Percentiles rank a stretch among this genome's conserved stretches.
Evolutionary conservation across 805 yeast species (phyloP).

Genomic region (Candida saitoana): DNA sequence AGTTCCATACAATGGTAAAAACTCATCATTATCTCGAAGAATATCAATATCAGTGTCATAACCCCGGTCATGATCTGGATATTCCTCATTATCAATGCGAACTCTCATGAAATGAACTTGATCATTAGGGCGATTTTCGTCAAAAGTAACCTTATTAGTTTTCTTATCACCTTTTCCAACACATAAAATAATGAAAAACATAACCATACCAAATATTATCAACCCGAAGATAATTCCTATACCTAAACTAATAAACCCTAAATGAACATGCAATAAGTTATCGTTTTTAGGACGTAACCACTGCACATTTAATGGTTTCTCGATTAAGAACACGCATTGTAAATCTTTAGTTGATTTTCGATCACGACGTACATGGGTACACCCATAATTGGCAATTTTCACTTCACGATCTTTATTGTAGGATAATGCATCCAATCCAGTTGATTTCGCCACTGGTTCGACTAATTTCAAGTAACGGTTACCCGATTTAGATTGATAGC

Average conservation of each 20-base stretch:
- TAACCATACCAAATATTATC: slow-evolving; percentile 27
- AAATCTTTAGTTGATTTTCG: slow-evolving; percentile 19
- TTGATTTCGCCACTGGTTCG: slow-evolving; percentile 3
- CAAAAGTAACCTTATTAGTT: slow-evolving; percentile 10
- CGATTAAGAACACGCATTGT: slow-evolving; percentile 60
- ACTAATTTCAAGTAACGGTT: slow-evolving; percentile 33
- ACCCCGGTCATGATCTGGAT: slow-evolving; percentile 28
- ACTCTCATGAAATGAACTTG: slow-evolving; percentile 38
- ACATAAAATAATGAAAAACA: slow-evolving; percentile 19
- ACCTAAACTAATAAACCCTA: slow-evolving; percentile 66
- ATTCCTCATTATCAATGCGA: slow-evolving; percentile 26
- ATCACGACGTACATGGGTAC: slow-evolving; percentile 35
- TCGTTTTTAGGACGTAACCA: slow-evolving; percentile 53
- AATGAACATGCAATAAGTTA: slow-evolving; percentile 48
- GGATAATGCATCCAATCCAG: slow-evolving; percentile 12
- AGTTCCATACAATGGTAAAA: slow-evolving; percentile 22
- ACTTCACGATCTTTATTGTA: slow-evolving; percentile 55
- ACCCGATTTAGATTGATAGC: slow-evolving; percentile 23
- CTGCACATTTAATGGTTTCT: slow-evolving; percentile 58
- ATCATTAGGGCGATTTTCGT: slow-evolving; percentile 10
- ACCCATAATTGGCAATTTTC: slow-evolving; percentile 57
- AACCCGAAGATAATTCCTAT: slow-evolving; percentile 65
- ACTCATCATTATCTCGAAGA: slow-evolving; percentile 27
- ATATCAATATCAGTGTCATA: slow-evolving; percentile 43
- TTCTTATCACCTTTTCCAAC: slow-evolving; percentile 10